A percentile compares a stretch with the other conserved stretches of the same genome.
These are phyloP conservation scores for Carpinus viminea DNA, from an alignment of 306 rosid species.

Conservation along the genomic window DNA sequence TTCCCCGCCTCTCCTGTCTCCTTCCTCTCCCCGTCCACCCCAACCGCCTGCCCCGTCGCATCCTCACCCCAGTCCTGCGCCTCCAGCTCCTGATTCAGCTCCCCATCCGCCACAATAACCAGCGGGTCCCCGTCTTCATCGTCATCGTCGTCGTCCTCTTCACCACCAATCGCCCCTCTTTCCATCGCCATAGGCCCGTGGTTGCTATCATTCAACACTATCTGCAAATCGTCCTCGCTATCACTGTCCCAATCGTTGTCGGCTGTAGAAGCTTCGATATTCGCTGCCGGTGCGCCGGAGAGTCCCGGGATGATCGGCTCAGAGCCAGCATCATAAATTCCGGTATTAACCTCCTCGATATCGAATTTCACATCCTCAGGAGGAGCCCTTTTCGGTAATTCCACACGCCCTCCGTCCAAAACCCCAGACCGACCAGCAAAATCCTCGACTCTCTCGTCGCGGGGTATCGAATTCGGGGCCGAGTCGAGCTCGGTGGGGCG, in stretches of 20 bases:
- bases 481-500: constrained; percentile 10
- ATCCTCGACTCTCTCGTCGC: constrained; percentile 13
- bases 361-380: constrained; percentile 59
- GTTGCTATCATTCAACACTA: constrained; percentile 79
- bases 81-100: constrained; percentile 58
- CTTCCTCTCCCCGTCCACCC: constrained; percentile 71
- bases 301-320: constrained; percentile 86
- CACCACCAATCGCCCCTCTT: constrained; percentile 60
- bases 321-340: constrained; percentile 36
- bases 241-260: constrained; percentile 91
- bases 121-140: constrained; percentile 72
- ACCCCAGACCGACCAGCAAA: constrained; percentile 16
- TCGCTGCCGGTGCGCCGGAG: constrained; percentile 12
- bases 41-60: constrained; percentile 26
- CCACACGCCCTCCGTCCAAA: constrained; percentile 13
- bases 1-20: constrained; percentile 64
- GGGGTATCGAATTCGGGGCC: constrained; percentile 26
- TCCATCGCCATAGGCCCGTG: constrained; percentile 68
- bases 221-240: constrained; percentile 95
- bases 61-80: constrained; percentile 90
- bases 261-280: constrained; percentile 35
- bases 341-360: constrained; percentile 65
- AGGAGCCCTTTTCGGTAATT: constrained; percentile 13
- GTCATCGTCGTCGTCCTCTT: constrained; percentile 45
- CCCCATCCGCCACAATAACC: constrained; percentile 71